Conservation (phyloP, 2,329 filamentous ascomycete species). For the Apiospora hydei region DNA sequence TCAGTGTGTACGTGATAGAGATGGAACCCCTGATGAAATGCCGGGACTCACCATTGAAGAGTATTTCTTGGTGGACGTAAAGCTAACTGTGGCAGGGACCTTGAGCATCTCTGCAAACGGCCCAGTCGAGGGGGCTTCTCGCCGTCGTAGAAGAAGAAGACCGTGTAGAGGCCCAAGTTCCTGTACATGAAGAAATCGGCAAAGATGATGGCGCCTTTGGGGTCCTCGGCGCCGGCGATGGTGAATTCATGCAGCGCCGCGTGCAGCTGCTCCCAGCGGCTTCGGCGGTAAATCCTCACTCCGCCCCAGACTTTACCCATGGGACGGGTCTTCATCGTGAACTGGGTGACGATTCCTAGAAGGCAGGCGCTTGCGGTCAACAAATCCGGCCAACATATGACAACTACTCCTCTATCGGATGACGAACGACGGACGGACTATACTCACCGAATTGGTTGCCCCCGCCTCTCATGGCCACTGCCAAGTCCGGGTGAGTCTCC, state of each 20-base stretch:
- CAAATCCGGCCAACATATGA: neutral
- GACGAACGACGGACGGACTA: neutral
- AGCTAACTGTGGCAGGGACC: constrained; percentile 35
- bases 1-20: neutral
- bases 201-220: constrained; percentile 42
- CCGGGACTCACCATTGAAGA: constrained; percentile 28
- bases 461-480: constrained; percentile 7
- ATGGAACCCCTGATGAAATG: neutral
- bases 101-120: constrained; percentile 44
- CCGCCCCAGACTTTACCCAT: constrained; percentile 48
- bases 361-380: neutral
- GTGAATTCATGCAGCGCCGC: constrained; percentile 43
- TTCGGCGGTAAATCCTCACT: constrained; percentile 39
- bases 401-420: neutral
- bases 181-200: constrained; percentile 37
- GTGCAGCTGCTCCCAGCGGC: constrained; percentile 39
- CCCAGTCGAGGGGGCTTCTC: constrained; percentile 39
- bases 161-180: constrained; percentile 32
- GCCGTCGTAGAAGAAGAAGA: constrained; percentile 47
- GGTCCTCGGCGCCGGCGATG: constrained; percentile 35
- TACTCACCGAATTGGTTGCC: neutral
- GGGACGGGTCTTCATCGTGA: constrained; percentile 39
- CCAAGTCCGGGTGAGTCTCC: neutral
- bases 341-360: constrained; percentile 44
- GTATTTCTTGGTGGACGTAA: constrained; percentile 30